These are phyloP conservation scores for Pseudozyma tsukubaensis DNA, from an alignment of 1,284 basidiomycete species.

Conservation along the genomic window DNA sequence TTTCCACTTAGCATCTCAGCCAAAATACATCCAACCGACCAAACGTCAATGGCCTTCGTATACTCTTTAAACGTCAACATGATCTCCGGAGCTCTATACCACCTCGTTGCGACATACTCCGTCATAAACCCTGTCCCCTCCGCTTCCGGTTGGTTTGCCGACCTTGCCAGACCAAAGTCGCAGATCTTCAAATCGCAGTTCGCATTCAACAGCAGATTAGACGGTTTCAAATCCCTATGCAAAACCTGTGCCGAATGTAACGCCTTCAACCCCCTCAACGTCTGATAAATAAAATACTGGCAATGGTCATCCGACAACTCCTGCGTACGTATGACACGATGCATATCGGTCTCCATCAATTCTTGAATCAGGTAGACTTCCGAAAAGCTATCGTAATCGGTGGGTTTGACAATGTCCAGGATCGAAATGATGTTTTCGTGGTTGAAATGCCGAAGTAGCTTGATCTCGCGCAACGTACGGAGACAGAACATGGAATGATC, in stretches of 20 bases:
- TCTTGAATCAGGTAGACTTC: slow-evolving; percentile 85
- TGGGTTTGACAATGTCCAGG: slow-evolving; percentile 61
- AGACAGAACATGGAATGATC: slow-evolving; percentile 69
- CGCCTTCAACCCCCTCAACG: slow-evolving; percentile 67
- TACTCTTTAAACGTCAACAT: slow-evolving; percentile 69
- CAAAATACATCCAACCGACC: slow-evolving; percentile 93
- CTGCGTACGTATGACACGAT: slow-evolving; percentile 68
- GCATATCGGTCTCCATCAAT: slow-evolving; percentile 69
- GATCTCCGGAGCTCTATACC: slow-evolving; percentile 68
- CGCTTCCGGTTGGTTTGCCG: slow-evolving; percentile 65
- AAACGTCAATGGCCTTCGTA: slow-evolving; percentile 72
- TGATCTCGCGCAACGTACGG: slow-evolving; percentile 67
- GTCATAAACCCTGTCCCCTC: slow-evolving; percentile 68
- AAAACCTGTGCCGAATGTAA: slow-evolving; percentile 67
- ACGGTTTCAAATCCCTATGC: slow-evolving; percentile 67
- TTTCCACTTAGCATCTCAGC: slow-evolving; percentile 93
- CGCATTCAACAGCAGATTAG: slow-evolving; percentile 66
- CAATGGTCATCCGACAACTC: slow-evolving; percentile 80
- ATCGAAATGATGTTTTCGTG: slow-evolving; percentile 66
- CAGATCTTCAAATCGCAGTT: slow-evolving; percentile 68
- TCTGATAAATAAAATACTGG: slow-evolving; percentile 93
- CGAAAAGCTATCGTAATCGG: slow-evolving; percentile 84
- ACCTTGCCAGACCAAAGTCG: slow-evolving; percentile 68
- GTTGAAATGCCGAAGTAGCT: slow-evolving; percentile 66
- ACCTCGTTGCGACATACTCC: slow-evolving; percentile 68